Conservation (phyloP, 2,329 filamentous ascomycete species). For the Orbilia javanica region DNA sequence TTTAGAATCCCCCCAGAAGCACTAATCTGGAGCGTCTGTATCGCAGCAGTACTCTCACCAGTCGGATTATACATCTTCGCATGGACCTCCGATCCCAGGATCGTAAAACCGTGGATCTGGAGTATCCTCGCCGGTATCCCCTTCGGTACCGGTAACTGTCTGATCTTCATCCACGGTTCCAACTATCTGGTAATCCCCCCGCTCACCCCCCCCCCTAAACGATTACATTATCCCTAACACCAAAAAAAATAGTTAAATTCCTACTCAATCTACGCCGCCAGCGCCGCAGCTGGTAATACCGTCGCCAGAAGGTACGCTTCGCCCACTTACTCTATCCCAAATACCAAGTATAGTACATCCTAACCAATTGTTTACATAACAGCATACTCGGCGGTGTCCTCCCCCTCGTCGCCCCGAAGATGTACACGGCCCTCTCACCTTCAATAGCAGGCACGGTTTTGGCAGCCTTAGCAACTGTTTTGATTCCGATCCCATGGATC, state of each 20-base stretch:
- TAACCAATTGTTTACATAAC: conserved; percentile 5
- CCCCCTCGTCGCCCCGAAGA: conserved; percentile 78
- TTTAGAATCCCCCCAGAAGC: conserved; percentile 76
- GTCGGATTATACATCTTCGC: conserved; percentile 86
- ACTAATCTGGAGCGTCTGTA: conserved; percentile 81
- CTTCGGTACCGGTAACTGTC: conserved; percentile 81
- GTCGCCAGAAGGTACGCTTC: conserved; percentile 71
- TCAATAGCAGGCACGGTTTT: conserved; percentile 64
- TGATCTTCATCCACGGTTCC: conserved; percentile 83
- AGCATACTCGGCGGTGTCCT: conserved; percentile 81
- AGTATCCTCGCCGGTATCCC: conserved; percentile 83
- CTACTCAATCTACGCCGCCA: conserved; percentile 85
- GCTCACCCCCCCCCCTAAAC: too few species aligned
- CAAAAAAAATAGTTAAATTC: conserved; percentile 66
- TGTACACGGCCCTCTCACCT: conserved; percentile 78
- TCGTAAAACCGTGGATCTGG: conserved; percentile 78
- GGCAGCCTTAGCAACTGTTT: conserved; percentile 77
- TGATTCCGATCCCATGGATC: conserved; percentile 83
- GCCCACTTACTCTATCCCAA: background rate
- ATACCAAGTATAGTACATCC: background rate
- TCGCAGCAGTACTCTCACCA: conserved; percentile 80
- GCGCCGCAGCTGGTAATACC: conserved; percentile 82
- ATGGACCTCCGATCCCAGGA: conserved; percentile 85
- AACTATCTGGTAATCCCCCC: conserved; percentile 76
- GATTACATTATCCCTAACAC: too few species aligned